Evolutionary conservation across 2,329 filamentous ascomycete genomes (phyloP).

Genomic region (Colletotrichum chlorophyti): DNA sequence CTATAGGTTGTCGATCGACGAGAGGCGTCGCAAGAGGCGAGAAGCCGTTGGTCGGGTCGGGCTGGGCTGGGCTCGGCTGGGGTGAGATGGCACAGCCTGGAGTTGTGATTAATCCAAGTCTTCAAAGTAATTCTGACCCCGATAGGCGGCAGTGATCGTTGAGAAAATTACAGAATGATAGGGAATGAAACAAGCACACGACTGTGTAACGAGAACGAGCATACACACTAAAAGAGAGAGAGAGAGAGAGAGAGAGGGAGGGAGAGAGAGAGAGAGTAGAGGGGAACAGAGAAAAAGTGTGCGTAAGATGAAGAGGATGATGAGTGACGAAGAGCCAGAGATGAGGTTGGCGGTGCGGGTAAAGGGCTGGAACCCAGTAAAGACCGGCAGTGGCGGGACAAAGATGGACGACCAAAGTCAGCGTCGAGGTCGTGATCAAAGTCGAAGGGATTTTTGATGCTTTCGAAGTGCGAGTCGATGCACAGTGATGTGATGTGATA

Average conservation of each 20-base stretch:
- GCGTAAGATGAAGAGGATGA: too few relatives aligned
- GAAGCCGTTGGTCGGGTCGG: conserved; percentile 25
- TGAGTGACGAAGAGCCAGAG: too few relatives aligned
- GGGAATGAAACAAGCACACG: too few relatives aligned
- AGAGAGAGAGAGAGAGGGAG: too few relatives aligned
- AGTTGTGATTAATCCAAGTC: too few relatives aligned
- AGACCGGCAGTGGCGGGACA: background rate
- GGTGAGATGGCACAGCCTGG: conserved; percentile 5
- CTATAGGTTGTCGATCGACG: conserved; percentile 15
- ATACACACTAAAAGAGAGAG: too few relatives aligned
- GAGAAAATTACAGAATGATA: too few relatives aligned
- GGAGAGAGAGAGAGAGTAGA: too few relatives aligned
- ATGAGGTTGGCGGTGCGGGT: background rate
- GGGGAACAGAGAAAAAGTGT: too few relatives aligned
- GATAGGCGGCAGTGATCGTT: too few relatives aligned
- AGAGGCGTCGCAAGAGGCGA: conserved; percentile 24
- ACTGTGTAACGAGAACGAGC: too few relatives aligned
- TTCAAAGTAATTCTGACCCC: conserved; percentile 12
- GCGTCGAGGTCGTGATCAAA: conserved; percentile 1
- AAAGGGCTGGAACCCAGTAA: background rate
- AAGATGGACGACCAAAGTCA: background rate
- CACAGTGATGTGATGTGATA: conserved; percentile 16
- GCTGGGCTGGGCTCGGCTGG: conserved; percentile 6
- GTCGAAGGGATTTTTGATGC: background rate
- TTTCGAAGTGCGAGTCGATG: background rate